phyloP scores from a whole-genome alignment of 768 basidiomycete genomes.

The Rhizopogon vinicolor region DNA sequence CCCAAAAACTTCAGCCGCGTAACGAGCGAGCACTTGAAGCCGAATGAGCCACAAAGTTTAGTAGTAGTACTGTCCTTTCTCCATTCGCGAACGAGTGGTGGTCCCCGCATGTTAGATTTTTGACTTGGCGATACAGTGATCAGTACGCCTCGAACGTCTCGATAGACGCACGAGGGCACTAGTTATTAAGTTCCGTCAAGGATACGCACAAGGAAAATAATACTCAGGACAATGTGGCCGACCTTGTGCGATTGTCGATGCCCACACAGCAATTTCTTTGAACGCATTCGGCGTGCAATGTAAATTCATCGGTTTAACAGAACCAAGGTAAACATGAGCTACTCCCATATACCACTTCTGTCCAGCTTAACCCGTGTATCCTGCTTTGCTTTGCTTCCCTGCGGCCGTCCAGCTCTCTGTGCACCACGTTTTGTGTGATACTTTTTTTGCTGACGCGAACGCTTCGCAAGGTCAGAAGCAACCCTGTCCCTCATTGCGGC shows the following conservation, averaged over 20 bases:
- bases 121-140: neutral
- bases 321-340: slow-evolving; percentile 3
- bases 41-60: too few species aligned
- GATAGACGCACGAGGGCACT: too few species aligned
- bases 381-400: slow-evolving; percentile 84
- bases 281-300: too few species aligned
- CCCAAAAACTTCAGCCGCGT: too few species aligned
- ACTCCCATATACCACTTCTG: slow-evolving; percentile 58
- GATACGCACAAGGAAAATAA: neutral
- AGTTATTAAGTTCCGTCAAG: too few species aligned
- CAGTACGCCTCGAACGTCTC: neutral
- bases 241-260: neutral
- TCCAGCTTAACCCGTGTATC: slow-evolving; percentile 64
- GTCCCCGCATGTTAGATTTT: neutral
- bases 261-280: too few species aligned
- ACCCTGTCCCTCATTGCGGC: slow-evolving; percentile 55
- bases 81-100: neutral
- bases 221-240: neutral
- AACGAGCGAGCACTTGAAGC: too few species aligned
- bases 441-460: slow-evolving; percentile 63
- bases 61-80: too few species aligned
- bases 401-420: slow-evolving; percentile 58
- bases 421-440: slow-evolving; percentile 73
- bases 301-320: too few species aligned
- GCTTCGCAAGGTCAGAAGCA: slow-evolving; percentile 56